A percentile compares a stretch with the other conserved stretches of the same genome.
These are phyloP conservation scores for Castanea crenata DNA, from an alignment of 306 rosid species.

Conservation along the genomic window DNA sequence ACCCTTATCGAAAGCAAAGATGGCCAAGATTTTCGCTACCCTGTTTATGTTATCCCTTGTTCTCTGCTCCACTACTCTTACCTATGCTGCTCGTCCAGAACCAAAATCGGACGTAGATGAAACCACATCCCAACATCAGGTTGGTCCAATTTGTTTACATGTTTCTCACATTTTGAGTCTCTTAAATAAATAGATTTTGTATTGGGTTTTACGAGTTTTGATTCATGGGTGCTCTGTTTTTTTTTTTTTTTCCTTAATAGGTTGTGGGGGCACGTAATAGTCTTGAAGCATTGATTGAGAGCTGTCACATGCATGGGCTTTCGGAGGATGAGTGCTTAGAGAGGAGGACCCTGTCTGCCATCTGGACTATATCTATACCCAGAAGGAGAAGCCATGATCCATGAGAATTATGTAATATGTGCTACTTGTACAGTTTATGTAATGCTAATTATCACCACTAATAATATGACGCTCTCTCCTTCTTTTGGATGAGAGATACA, in stretches of 20 bases:
- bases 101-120: conserved; percentile 17
- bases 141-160: neutral
- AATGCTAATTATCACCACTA: neutral
- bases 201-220: neutral
- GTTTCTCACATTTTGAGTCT: neutral
- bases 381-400: conserved; percentile 18
- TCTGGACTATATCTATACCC: conserved; percentile 55
- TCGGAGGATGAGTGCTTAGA: conserved; percentile 50
- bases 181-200: neutral
- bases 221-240: neutral
- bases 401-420: neutral
- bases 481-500: neutral
- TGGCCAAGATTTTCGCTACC: conserved; percentile 24
- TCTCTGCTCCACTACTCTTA: conserved; percentile 25
- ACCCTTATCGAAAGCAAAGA: conserved; percentile 17
- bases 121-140: conserved; percentile 4
- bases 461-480: neutral
- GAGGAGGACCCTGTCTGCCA: conserved; percentile 54
- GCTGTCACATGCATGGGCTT: conserved; percentile 28
- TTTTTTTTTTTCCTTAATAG: conserved; percentile 1
- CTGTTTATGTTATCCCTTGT: conserved; percentile 33
- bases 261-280: neutral
- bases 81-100: conserved; percentile 30
- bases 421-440: neutral
- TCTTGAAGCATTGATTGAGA: conserved; percentile 13